A percentile compares a stretch with the other conserved stretches of the same genome.
Evolutionary conservation across 2,329 filamentous ascomycete species (phyloP).

Genomic region (Colletotrichum destructivum): DNA sequence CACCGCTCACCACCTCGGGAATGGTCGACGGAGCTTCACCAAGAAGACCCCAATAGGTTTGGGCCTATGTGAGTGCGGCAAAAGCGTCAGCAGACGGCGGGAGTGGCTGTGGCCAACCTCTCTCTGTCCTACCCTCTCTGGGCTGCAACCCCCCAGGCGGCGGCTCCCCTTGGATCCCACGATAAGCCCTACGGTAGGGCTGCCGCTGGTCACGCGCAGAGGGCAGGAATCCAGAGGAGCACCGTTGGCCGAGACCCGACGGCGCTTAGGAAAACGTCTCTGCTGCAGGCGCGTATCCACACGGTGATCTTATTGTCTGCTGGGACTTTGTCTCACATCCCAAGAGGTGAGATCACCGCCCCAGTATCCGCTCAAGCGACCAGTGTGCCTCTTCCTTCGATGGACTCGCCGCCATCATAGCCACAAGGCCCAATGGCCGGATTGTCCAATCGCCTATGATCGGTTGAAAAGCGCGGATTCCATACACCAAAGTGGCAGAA

Average conservation of each 20-base stretch:
- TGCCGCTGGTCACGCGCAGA: neutral
- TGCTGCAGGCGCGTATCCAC: neutral
- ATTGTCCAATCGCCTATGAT: neutral
- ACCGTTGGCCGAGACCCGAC: neutral
- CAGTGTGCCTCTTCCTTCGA: neutral
- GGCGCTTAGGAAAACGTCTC: neutral
- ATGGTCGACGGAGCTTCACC: neutral
- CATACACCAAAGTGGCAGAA: no score
- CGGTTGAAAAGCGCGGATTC: neutral
- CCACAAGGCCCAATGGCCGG: neutral
- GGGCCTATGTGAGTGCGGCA: neutral
- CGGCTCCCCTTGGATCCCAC: neutral
- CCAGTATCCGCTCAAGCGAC: neutral
- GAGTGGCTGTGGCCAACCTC: neutral
- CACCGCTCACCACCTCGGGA: neutral
- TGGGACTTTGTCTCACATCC: neutral
- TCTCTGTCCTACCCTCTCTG: neutral
- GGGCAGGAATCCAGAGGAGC: neutral
- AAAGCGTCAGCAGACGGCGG: neutral
- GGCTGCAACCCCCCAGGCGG: neutral
- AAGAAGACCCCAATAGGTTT: neutral
- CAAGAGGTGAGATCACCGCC: neutral
- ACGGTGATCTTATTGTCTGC: neutral
- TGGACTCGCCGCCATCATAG: neutral
- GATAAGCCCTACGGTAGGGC: conserved; percentile 26